Evolutionary conservation across 2,329 filamentous ascomycete genomes (phyloP).

Genomic region (Cordyceps tenuipes): DNA sequence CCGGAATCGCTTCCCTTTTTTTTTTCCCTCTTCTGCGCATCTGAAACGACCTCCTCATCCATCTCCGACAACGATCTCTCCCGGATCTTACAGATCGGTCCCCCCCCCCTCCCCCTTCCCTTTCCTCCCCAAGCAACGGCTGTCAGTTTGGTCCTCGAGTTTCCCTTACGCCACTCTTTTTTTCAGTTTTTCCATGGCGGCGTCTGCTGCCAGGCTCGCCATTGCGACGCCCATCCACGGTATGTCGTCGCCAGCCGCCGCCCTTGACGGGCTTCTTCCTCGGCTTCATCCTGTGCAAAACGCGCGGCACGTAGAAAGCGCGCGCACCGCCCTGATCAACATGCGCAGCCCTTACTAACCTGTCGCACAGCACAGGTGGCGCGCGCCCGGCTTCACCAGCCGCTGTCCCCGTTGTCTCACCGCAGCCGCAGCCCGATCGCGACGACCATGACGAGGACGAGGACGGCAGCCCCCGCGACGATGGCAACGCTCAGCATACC

Average conservation of each 20-base stretch:
- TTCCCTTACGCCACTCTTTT: slow-evolving; percentile 3
- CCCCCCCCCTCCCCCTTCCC: background rate
- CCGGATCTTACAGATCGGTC: background rate
- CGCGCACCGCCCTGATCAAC: background rate
- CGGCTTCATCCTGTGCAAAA: background rate
- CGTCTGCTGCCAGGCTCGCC: slow-evolving; percentile 10
- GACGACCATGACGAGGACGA: background rate
- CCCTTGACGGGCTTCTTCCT: background rate
- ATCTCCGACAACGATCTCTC: background rate
- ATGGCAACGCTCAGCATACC: background rate
- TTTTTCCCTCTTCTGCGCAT: background rate
- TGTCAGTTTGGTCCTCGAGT: background rate
- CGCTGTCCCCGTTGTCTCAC: background rate
- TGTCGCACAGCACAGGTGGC: background rate
- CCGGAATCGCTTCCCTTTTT: background rate
- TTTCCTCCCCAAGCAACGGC: background rate
- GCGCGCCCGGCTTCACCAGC: slow-evolving; percentile 2
- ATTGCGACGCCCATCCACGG: slow-evolving; percentile 6
- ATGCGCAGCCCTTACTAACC: background rate
- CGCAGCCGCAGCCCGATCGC: background rate
- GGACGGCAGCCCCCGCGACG: background rate
- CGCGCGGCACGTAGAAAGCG: no score
- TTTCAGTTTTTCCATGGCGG: slow-evolving; percentile 1
- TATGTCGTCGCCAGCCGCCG: background rate
- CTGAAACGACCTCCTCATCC: background rate